Percentiles rank a stretch among this genome's conserved stretches.
Conservation (phyloP, 345 rosid species). For the Rhodamnia argentea region DNA sequence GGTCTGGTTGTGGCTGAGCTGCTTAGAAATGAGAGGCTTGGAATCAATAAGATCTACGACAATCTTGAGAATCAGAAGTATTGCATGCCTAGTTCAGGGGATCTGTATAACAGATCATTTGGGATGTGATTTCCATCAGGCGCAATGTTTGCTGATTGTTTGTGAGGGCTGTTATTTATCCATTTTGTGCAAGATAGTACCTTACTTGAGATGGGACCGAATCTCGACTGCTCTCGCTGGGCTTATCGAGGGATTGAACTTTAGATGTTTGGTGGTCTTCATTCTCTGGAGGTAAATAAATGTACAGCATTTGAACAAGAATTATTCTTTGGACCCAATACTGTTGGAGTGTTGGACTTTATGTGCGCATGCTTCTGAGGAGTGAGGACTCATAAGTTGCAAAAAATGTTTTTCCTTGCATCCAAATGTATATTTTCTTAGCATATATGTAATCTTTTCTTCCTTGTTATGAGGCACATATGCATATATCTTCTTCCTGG, state of each 20-base stretch:
- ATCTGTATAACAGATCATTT: constrained; percentile 61
- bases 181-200: background rate
- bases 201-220: background rate
- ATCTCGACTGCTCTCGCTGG: background rate
- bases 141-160: background rate
- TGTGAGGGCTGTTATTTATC: background rate
- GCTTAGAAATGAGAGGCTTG: constrained; percentile 60
- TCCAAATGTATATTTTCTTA: background rate
- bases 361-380: background rate
- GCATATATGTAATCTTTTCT: background rate
- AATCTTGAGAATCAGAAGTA: constrained; percentile 67
- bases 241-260: background rate
- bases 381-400: background rate
- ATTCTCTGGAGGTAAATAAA: background rate
- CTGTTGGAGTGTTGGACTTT: background rate
- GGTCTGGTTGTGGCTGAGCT: constrained; percentile 51
- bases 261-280: background rate
- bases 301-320: background rate
- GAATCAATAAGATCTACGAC: constrained; percentile 38
- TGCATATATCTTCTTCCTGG: background rate
- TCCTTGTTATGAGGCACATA: background rate
- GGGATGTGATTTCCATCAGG: constrained; percentile 36
- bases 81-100: constrained; percentile 56
- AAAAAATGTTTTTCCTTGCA: background rate
- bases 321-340: background rate